Evolutionary conservation across 2,329 filamentous ascomycete genomes (phyloP).

Genomic region (Fusarium annulatum): DNA sequence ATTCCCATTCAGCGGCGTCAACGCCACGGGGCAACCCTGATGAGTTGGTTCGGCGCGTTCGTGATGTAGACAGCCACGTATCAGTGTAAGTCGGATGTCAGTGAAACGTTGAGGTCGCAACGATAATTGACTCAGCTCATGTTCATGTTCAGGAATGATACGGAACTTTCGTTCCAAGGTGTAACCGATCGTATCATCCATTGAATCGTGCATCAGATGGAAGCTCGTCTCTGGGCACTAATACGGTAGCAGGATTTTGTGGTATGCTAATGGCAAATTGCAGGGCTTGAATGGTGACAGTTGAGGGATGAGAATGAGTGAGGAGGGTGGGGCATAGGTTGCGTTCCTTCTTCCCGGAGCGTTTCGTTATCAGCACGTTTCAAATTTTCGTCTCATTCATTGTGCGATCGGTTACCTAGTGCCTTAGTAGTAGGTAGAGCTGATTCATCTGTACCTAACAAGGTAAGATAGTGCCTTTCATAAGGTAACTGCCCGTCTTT

Average conservation of each 20-base stretch:
- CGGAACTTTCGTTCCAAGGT: slow-evolving; percentile 6
- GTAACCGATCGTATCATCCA: background rate
- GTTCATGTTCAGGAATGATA: background rate
- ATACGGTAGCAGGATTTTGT: background rate
- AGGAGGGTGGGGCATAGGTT: background rate
- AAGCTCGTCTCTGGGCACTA: background rate
- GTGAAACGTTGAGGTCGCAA: slow-evolving; percentile 9
- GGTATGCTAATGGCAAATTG: background rate
- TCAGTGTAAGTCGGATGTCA: slow-evolving; percentile 4
- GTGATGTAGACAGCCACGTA: slow-evolving; percentile 1
- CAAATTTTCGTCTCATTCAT: background rate
- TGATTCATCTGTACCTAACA: background rate
- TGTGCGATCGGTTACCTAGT: background rate
- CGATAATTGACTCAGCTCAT: background rate
- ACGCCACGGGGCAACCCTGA: slow-evolving; percentile 25
- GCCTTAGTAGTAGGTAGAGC: background rate
- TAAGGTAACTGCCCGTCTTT: background rate
- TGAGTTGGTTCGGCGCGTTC: slow-evolving; percentile 1
- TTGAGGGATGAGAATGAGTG: background rate
- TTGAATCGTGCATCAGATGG: background rate
- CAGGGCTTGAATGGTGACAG: background rate
- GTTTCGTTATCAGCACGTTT: background rate
- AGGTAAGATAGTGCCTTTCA: background rate
- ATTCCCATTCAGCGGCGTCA: slow-evolving; percentile 27
- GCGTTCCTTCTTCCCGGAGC: background rate